phyloP scores from a whole-genome alignment of 202 grass and related monocot species.

The Zizania palustris region DNA sequence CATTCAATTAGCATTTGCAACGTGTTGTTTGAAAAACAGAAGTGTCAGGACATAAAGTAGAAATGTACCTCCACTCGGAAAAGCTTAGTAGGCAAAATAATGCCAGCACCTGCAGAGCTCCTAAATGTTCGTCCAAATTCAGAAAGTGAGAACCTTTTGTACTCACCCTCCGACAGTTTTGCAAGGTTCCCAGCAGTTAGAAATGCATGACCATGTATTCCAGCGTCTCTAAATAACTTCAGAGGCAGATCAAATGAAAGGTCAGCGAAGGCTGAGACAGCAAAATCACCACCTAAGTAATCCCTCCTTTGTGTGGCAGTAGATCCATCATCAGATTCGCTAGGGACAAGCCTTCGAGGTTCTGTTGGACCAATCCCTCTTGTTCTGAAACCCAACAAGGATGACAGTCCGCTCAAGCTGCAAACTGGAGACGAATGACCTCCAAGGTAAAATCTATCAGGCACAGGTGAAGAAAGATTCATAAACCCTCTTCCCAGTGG shows the following conservation, averaged over 20 bases:
- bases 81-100: conserved; percentile 89
- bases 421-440: conserved; percentile 91
- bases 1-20: not conserved
- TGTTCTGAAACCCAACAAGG: conserved; percentile 81
- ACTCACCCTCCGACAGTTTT: conserved; percentile 59
- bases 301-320: conserved; percentile 54
- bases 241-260: conserved; percentile 88
- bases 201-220: conserved; percentile 89
- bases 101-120: conserved; percentile 79
- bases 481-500: conserved; percentile 70
- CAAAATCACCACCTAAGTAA: conserved; percentile 82
- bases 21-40: not conserved
- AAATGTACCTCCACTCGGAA: conserved; percentile 82
- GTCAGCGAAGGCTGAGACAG: conserved; percentile 91
- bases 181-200: conserved; percentile 70
- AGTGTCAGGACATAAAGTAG: not conserved
- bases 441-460: conserved; percentile 87
- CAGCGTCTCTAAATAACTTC: conserved; percentile 79
- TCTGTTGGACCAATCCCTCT: conserved; percentile 91
- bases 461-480: conserved; percentile 66
- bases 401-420: conserved; percentile 67
- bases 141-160: conserved; percentile 64
- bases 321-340: conserved; percentile 45
- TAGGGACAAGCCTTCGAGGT: conserved; percentile 52
- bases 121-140: conserved; percentile 70